Base-by-base conservation (phyloP, 1,139 yeast species). In the Meyerozyma athensensis region DNA sequence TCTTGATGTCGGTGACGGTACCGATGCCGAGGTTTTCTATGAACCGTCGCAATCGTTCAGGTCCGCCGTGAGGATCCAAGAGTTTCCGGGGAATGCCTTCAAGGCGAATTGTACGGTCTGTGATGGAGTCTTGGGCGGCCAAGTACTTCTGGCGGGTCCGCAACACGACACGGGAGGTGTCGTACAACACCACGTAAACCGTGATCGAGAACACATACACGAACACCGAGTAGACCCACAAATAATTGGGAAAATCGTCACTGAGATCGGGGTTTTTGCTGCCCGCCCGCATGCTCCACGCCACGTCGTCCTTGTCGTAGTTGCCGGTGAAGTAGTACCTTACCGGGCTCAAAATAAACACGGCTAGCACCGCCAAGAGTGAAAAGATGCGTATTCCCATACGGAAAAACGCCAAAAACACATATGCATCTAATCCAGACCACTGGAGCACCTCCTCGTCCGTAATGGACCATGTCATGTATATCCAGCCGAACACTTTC, bases 21-120 rank as follows among this genome's bases (percentile, higher is more conserved):
- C 86, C 86, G 26, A 79, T 74, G 0, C 81, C 81, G 46, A 80
- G 58, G 35, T 73, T 77, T 52, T 80, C 84, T 35, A 80, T 70
- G 48, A 79, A 80, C 23, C 55, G 54, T 41, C 74, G 77, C 38
- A 80, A 59, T 12, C 20, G 9, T 18, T 28, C 32, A 6, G 32
- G 32, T 4, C 32, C 32, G 7, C 60, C 56, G 10, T 43, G 43
- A 1, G 72, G 69, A 32, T 66, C 67, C 39, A 68, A 49, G 42
- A 77, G 53, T 34, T 60, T 55, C 35, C 58, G 62, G 1, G 84
- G 84, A 24, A 77, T 68, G 6, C 74, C 74, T 26, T 68, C 68
- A 13, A 70, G 47, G 36, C 70, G 61, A 19, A 70, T 61, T n/a
- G 75, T 69, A 40, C 74, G 52, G 46, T 70, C 76, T 6, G 75